These are phyloP conservation scores for Trematosphaeria pertusa DNA, from an alignment of 2,329 filamentous ascomycete genomes.

Conservation along the genomic window DNA sequence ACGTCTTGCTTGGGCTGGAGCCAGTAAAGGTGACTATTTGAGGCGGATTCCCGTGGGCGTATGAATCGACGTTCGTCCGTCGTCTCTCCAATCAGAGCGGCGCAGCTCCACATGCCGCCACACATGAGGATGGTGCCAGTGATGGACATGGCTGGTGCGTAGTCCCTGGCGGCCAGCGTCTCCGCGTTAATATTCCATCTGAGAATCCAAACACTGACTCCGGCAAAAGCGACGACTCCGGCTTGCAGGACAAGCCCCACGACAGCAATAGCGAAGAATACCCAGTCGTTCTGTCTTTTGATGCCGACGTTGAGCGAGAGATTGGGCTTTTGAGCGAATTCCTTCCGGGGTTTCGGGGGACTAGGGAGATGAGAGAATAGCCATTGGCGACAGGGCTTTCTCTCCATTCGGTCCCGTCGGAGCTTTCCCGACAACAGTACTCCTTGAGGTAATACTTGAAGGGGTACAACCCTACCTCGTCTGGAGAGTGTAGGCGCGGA, in stretches of 20 bases:
- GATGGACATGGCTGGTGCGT: conserved; percentile 32
- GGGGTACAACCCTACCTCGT: conserved; percentile 13
- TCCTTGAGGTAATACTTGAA: background rate
- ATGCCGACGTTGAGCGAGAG: conserved; percentile 29
- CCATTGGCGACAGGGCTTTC: no score
- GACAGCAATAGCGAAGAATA: conserved; percentile 19
- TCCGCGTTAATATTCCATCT: background rate
- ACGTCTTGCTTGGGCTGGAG: conserved; percentile 47
- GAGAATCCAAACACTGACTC: conserved; percentile 1
- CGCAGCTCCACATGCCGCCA: conserved; percentile 34
- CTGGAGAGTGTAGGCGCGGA: background rate
- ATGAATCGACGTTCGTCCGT: conserved; percentile 21
- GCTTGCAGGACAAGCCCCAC: conserved; percentile 12
- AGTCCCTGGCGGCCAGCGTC: conserved; percentile 11
- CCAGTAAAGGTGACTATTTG: conserved; percentile 44
- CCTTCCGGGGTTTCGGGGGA: background rate
- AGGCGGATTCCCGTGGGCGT: conserved; percentile 15
- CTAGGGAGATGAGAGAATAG: no score
- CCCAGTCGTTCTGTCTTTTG: conserved; percentile 2
- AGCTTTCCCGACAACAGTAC: no score
- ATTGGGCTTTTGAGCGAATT: conserved; percentile 26
- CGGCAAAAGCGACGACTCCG: conserved; percentile 9
- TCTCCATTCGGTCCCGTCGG: no score
- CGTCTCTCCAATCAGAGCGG: conserved; percentile 41
- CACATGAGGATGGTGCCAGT: conserved; percentile 44